A percentile compares a stretch with the other conserved stretches of the same genome.
Evolutionary conservation across 140 eudicot species (phyloP).

Genomic region (Cichorium intybus): DNA sequence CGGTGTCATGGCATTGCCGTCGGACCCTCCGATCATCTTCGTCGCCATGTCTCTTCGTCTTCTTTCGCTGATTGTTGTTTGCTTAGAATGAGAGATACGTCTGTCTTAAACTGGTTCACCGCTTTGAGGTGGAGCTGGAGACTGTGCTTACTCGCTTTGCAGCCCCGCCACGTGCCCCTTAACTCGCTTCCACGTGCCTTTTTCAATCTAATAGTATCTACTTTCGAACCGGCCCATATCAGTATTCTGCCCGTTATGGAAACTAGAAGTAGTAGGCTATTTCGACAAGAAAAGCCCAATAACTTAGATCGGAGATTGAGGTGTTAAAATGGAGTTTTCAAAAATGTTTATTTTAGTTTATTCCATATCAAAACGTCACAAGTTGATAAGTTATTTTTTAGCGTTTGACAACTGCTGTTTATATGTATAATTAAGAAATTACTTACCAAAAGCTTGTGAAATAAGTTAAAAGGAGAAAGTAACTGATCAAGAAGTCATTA

Average conservation of each 20-base stretch:
- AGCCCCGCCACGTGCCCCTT: slow-evolving; percentile 14
- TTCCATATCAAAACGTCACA: too few species aligned
- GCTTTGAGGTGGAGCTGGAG: slow-evolving; percentile 21
- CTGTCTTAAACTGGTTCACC: slow-evolving; percentile 17
- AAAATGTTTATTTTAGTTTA: too few species aligned
- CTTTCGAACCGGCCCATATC: neutral
- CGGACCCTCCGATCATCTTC: slow-evolving; percentile 25
- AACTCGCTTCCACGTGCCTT: slow-evolving; percentile 5
- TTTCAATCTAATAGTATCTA: neutral
- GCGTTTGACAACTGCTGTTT: too few species aligned
- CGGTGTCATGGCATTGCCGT: slow-evolving; percentile 39
- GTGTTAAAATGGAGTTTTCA: too few species aligned
- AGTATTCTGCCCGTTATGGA: neutral
- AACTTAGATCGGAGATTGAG: too few species aligned
- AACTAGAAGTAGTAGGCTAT: neutral
- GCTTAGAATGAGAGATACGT: neutral
- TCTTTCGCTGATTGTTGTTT: neutral
- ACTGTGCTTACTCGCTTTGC: slow-evolving; percentile 23
- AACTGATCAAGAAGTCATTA: too few species aligned
- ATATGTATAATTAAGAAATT: too few species aligned
- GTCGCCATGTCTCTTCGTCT: slow-evolving; percentile 30
- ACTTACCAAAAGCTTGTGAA: too few species aligned
- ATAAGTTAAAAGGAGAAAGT: too few species aligned
- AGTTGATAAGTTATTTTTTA: too few species aligned
- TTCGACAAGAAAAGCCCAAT: neutral